phyloP scores from a whole-genome alignment of 179 eudicot genomes.

The Heliamphora pulchella region DNA sequence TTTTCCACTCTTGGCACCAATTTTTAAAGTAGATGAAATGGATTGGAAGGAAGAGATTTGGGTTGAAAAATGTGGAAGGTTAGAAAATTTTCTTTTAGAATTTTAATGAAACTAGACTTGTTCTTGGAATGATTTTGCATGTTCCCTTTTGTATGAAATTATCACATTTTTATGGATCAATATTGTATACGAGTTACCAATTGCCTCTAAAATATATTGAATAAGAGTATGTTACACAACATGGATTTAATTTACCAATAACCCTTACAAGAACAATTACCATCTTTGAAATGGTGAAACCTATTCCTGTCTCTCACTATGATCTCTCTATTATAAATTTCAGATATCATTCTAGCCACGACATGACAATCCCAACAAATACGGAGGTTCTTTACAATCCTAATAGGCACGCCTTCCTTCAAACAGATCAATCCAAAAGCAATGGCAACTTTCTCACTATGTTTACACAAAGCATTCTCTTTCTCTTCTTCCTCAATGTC shows the following conservation, averaged over 20 bases:
- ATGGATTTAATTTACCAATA: not conserved
- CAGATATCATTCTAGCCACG: conserved; percentile 8
- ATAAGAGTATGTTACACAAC: not conserved
- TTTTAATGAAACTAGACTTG: too few relatives aligned
- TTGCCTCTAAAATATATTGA: too few relatives aligned
- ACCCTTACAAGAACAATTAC: conserved; percentile 11
- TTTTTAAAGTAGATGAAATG: too few relatives aligned
- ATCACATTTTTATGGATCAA: too few relatives aligned
- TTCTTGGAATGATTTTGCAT: too few relatives aligned
- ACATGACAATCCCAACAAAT: conserved; percentile 17
- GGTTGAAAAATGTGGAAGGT: too few relatives aligned
- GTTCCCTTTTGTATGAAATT: too few relatives aligned
- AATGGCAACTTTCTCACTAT: conserved; percentile 19
- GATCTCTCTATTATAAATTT: conserved; percentile 13
- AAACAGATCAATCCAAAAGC: conserved; percentile 20
- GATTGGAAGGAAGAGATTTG: too few relatives aligned
- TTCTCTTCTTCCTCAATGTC: conserved; percentile 21
- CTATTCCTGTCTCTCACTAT: not conserved
- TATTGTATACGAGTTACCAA: too few relatives aligned
- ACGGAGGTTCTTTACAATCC: conserved; percentile 16
- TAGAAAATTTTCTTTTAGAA: too few relatives aligned
- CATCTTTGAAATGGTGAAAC: conserved; percentile 1
- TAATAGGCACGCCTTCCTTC: conserved; percentile 13
- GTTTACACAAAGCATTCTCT: conserved; percentile 17
- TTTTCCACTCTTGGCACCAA: too few relatives aligned